These are phyloP conservation scores for Coemansia sp. DNA, from an alignment of 192 early-diverging fungal genomes.

Conservation along the genomic window DNA sequence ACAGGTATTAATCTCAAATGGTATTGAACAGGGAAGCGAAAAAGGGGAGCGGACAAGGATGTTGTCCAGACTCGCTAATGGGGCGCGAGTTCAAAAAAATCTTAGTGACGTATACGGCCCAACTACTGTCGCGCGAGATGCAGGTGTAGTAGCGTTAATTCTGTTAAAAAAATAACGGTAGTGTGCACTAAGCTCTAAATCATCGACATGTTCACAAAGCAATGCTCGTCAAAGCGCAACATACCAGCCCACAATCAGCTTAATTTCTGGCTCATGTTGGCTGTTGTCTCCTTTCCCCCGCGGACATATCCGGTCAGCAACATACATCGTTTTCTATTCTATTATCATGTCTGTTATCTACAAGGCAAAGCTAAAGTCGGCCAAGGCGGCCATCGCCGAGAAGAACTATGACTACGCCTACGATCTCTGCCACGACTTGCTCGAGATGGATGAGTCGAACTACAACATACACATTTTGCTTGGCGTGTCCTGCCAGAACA, in stretches of 20 bases:
- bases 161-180: not conserved
- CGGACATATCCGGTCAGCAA: not conserved
- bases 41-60: not conserved
- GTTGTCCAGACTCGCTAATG: not conserved
- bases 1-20: not conserved
- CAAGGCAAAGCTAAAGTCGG: constrained; percentile 51
- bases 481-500: constrained; percentile 66
- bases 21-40: not conserved
- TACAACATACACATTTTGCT: constrained; percentile 60
- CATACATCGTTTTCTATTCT: not conserved
- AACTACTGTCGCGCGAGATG: not conserved
- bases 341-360: constrained; percentile 47
- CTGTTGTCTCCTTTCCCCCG: not conserved
- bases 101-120: not conserved
- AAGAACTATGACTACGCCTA: constrained; percentile 52
- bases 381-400: constrained; percentile 42
- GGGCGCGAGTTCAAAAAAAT: not conserved
- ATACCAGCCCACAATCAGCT: not conserved
- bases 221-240: not conserved
- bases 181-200: not conserved
- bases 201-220: not conserved
- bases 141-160: not conserved
- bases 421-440: constrained; percentile 50
- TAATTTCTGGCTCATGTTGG: not conserved
- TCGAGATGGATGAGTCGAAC: constrained; percentile 43